These are phyloP conservation scores for Nakaseomyces nivariensis DNA, from an alignment of 1,139 yeast species.

Conservation along the genomic window DNA sequence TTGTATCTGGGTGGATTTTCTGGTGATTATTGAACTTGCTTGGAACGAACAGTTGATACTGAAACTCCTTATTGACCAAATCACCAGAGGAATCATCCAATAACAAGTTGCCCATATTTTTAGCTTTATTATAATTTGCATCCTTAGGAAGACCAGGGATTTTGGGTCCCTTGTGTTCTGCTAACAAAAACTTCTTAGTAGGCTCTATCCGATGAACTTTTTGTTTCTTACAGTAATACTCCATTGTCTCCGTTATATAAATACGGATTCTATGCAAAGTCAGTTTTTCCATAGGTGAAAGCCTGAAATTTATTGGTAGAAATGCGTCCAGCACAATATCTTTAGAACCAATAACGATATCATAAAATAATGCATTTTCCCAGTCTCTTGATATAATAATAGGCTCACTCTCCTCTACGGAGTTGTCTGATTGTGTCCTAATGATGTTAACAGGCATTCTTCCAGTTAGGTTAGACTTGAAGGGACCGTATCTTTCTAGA, in stretches of 20 bases:
- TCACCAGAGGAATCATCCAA: conserved; percentile 29
- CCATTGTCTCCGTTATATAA: conserved; percentile 78
- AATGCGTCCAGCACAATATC: conserved; percentile 74
- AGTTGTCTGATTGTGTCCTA: conserved; percentile 67
- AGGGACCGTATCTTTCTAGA: conserved; percentile 71
- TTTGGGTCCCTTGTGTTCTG: conserved; percentile 65
- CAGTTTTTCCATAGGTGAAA: conserved; percentile 81
- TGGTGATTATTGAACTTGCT: conserved; percentile 86
- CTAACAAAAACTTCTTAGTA: conserved; percentile 60
- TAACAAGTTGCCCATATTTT: conserved; percentile 35
- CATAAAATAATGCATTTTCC: conserved; percentile 87
- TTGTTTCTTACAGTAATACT: conserved; percentile 75
- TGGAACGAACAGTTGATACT: conserved; percentile 77
- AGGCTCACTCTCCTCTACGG: conserved; percentile 85
- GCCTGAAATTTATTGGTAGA: conserved; percentile 72
- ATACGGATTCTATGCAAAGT: conserved; percentile 78
- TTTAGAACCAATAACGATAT: conserved; percentile 81
- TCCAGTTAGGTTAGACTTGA: conserved; percentile 65
- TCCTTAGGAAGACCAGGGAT: conserved; percentile 26
- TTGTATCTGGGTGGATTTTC: conserved; percentile 44
- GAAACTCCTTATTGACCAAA: conserved; percentile 53
- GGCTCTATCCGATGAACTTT: conserved; percentile 92
- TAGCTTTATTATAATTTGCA: conserved; percentile 29
- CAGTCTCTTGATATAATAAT: conserved; percentile 83
- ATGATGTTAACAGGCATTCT: conserved; percentile 55